Evolutionary conservation across 2,329 filamentous ascomycete species (phyloP).

Genomic region (Pestalotiopsis sp.): DNA sequence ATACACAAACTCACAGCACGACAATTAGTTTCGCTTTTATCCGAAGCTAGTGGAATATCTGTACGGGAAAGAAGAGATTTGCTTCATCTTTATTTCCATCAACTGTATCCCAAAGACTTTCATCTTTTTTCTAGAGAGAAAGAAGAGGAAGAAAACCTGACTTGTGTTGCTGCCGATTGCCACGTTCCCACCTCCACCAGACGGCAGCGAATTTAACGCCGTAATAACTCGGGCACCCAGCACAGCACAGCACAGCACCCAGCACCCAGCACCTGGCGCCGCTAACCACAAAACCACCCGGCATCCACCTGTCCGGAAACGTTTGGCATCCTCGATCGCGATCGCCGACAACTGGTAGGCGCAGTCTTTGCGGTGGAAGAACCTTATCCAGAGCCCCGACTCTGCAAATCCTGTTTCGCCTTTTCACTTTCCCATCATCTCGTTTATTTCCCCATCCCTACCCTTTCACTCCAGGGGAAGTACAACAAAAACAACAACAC

Average conservation of each 20-base stretch:
- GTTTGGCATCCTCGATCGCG: constrained; percentile 7
- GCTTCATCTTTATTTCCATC: neutral
- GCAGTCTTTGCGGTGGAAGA: constrained; percentile 9
- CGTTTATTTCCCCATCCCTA: constrained; percentile 11
- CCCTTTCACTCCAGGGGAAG: neutral
- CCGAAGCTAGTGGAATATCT: neutral
- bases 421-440: constrained; percentile 12
- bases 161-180: neutral
- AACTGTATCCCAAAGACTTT: neutral
- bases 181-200: neutral
- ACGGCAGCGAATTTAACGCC: neutral
- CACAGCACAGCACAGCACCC: neutral
- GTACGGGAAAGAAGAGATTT: neutral
- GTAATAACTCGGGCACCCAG: neutral
- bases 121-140: neutral
- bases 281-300: constrained; percentile 6
- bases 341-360: constrained; percentile 3
- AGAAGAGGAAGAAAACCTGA: neutral
- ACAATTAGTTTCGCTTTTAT: neutral
- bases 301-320: constrained; percentile 11
- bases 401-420: constrained; percentile 12
- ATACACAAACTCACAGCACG: neutral
- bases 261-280: neutral
- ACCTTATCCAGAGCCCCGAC: constrained; percentile 12
- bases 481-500: neutral